Conservation (phyloP, 2,329 filamentous ascomycete genomes). For the Thyridium curvatum region DNA sequence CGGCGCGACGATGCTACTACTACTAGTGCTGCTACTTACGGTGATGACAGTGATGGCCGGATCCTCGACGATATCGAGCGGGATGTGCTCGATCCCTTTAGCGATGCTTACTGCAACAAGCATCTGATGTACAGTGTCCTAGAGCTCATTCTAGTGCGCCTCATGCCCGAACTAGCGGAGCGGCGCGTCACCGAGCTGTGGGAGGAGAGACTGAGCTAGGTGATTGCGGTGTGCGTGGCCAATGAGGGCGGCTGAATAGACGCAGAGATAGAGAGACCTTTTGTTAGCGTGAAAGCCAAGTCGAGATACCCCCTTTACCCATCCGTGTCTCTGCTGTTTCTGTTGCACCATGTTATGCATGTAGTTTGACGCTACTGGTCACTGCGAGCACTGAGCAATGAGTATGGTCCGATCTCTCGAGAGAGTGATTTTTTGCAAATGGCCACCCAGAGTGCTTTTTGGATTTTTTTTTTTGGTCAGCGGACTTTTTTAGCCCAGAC, state of each 20-base stretch:
- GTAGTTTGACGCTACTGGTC: too few species aligned
- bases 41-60: slow-evolving; percentile 32
- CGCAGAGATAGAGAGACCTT: too few species aligned
- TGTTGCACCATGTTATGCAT: too few species aligned
- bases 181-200: slow-evolving; percentile 65
- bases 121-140: slow-evolving; percentile 79
- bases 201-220: slow-evolving; percentile 57
- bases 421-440: slow-evolving; percentile 6
- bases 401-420: too few species aligned
- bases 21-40: slow-evolving; percentile 2
- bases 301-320: too few species aligned
- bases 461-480: slow-evolving; percentile 4
- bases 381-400: too few species aligned
- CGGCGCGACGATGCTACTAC: too few species aligned
- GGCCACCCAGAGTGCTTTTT: slow-evolving; percentile 11
- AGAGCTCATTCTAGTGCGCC: slow-evolving; percentile 71
- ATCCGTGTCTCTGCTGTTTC: too few species aligned
- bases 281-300: too few species aligned
- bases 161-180: slow-evolving; percentile 79
- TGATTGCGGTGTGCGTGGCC: neutral
- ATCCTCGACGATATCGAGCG: slow-evolving; percentile 55
- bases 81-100: slow-evolving; percentile 65
- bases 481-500: neutral
- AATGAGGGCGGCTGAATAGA: too few species aligned
- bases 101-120: slow-evolving; percentile 85